These are phyloP conservation scores for Exophiala lecanii-corni DNA, from an alignment of 2,329 filamentous ascomycete species.

Conservation along the genomic window DNA sequence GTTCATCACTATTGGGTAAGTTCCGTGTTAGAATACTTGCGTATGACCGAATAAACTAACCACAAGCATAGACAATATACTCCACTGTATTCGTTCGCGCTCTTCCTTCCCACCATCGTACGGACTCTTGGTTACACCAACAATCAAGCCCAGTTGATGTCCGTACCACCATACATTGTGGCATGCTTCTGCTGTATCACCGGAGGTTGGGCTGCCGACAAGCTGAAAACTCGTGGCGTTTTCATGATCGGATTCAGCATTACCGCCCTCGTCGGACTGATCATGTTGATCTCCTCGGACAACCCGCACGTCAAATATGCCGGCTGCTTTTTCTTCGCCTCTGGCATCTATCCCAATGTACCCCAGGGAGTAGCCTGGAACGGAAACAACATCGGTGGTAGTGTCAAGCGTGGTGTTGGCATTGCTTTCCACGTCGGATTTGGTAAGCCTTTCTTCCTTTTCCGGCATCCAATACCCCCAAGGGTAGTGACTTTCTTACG, in stretches of 20 bases:
- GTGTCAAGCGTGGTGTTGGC: slow-evolving; percentile 88
- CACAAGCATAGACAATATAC: slow-evolving; percentile 43
- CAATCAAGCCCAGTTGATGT: slow-evolving; percentile 60
- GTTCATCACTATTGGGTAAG: slow-evolving; percentile 24
- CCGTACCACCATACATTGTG: slow-evolving; percentile 61
- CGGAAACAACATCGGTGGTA: slow-evolving; percentile 79
- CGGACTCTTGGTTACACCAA: slow-evolving; percentile 52
- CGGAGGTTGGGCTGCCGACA: slow-evolving; percentile 59
- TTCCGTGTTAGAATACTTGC: background rate
- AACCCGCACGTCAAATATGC: slow-evolving; percentile 69
- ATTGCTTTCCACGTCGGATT: slow-evolving; percentile 85
- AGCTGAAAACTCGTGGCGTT: slow-evolving; percentile 55
- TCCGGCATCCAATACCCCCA: too few relatives aligned
- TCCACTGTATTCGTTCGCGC: slow-evolving; percentile 56
- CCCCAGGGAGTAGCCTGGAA: slow-evolving; percentile 84
- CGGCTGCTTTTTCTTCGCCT: slow-evolving; percentile 75
- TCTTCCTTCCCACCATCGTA: slow-evolving; percentile 57
- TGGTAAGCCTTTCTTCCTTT: slow-evolving; percentile 82
- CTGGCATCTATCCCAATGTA: slow-evolving; percentile 84
- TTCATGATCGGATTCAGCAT: slow-evolving; percentile 66
- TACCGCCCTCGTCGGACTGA: slow-evolving; percentile 70
- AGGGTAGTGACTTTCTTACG: too few relatives aligned
- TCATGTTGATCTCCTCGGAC: slow-evolving; percentile 63
- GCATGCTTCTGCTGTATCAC: slow-evolving; percentile 52
- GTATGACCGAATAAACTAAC: slow-evolving; percentile 4